phyloP scores from a whole-genome alignment of 1,284 basidiomycete genomes.

The Melanopsichium pennsylvanicum region DNA sequence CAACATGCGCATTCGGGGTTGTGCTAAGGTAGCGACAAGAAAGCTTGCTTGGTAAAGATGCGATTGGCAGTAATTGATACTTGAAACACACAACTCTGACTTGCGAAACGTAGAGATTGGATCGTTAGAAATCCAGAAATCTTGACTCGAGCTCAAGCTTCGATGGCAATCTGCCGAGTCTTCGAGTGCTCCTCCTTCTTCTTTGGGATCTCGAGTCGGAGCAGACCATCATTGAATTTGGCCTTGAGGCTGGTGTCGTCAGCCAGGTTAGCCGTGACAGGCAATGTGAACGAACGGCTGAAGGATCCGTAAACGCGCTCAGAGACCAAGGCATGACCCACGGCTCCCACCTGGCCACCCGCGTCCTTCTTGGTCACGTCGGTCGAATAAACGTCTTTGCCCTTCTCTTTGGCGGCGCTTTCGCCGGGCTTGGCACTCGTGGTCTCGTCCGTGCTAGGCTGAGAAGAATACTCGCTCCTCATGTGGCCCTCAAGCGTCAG shows the following conservation, averaged over 20 bases:
- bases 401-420: not conserved
- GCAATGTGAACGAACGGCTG: constrained; percentile 51
- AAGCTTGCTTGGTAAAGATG: no score
- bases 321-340: constrained; percentile 39
- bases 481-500: constrained; percentile 48
- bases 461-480: constrained; percentile 38
- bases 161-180: constrained; percentile 46
- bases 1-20: no score
- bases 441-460: constrained; percentile 2
- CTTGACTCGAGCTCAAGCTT: constrained; percentile 14
- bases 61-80: no score
- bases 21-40: no score
- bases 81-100: no score
- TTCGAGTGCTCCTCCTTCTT: constrained; percentile 47
- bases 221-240: constrained; percentile 49
- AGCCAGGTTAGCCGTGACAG: constrained; percentile 34
- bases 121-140: no score
- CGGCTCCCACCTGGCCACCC: constrained; percentile 16
- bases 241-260: constrained; percentile 45
- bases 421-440: constrained; percentile 1
- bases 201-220: constrained; percentile 52
- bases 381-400: constrained; percentile 8
- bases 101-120: no score
- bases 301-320: constrained; percentile 52
- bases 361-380: constrained; percentile 34